A percentile compares a stretch with the other conserved stretches of the same genome.
Evolutionary conservation across 495 filamentous ascomycete species (phyloP).

Genomic region (Podospora tetraspora): DNA sequence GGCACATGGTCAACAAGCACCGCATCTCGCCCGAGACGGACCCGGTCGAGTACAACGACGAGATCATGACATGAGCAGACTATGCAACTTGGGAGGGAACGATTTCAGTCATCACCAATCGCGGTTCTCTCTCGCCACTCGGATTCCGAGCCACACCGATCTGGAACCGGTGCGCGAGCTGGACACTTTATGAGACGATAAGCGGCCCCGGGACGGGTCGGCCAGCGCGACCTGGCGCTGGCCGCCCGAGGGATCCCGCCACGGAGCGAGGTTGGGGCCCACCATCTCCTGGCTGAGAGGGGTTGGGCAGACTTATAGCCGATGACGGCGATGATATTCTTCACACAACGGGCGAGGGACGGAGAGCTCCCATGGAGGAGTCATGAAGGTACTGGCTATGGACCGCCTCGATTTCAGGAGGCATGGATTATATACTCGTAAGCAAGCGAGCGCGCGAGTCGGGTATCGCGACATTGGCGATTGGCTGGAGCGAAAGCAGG

Average conservation of each 20-base stretch:
- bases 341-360: neutral
- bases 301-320: neutral
- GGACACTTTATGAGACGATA: neutral
- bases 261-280: neutral
- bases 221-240: neutral
- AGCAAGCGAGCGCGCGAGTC: neutral
- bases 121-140: neutral
- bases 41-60: conserved; percentile 27
- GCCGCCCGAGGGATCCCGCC: neutral
- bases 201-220: neutral
- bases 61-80: conserved; percentile 7
- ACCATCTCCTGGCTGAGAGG: conserved; percentile 8
- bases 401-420: neutral
- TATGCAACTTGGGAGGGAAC: neutral
- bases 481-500: neutral
- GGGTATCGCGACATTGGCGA: neutral
- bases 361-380: neutral
- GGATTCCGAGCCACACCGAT: neutral
- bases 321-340: neutral
- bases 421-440: neutral
- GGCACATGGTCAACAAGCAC: conserved; percentile 49
- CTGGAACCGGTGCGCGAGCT: neutral
- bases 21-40: conserved; percentile 27
- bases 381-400: neutral
- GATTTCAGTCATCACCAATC: neutral